phyloP scores from a whole-genome alignment of 768 basidiomycete genomes.

The Suillus occidentalis region DNA sequence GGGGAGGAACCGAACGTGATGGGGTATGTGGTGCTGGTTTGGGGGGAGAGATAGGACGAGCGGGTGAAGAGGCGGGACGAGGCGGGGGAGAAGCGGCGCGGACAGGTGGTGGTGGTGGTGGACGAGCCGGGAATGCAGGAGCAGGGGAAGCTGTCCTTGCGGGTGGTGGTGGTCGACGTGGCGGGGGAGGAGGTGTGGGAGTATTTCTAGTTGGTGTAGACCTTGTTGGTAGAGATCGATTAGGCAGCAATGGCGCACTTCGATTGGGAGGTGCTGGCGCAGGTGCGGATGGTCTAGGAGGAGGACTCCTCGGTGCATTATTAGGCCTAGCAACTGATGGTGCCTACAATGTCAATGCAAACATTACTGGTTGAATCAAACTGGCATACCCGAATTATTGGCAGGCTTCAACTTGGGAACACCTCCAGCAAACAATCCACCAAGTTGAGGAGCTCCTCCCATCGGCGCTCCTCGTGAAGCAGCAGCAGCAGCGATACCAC shows the following conservation, averaged over 20 bases:
- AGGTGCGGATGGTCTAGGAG: conserved; percentile 31
- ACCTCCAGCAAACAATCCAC: conserved; percentile 85
- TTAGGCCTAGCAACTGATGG: conserved; percentile 57
- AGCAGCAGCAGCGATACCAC: conserved; percentile 37
- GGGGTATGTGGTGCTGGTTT: conserved; percentile 13
- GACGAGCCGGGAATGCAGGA: conserved; percentile 19
- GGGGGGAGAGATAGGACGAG: conserved; percentile 27
- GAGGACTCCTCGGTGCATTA: conserved; percentile 26
- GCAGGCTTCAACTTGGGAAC: conserved; percentile 85
- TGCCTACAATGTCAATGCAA: conserved; percentile 37
- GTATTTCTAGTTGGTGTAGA: conserved; percentile 44
- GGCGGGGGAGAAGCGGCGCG: conserved; percentile 25
- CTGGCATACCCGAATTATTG: conserved; percentile 46
- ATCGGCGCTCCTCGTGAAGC: conserved; percentile 20
- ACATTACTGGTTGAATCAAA: conserved; percentile 15
- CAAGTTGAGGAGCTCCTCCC: conserved; percentile 73
- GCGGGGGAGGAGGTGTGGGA: conserved; percentile 42
- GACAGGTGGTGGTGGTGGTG: conserved; percentile 24
- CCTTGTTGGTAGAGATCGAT: conserved; percentile 42
- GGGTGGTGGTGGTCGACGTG: conserved; percentile 27
- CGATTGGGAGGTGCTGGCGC: conserved; percentile 38
- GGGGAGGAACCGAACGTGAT: conserved; percentile 20
- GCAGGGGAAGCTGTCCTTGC: conserved; percentile 21
- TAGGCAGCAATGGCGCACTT: conserved; percentile 21
- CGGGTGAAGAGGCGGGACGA: conserved; percentile 8